Percentiles rank a stretch among this genome's conserved stretches.
Conservation (phyloP, 2,329 filamentous ascomycete genomes). For the Exutisphaerella laricina region DNA sequence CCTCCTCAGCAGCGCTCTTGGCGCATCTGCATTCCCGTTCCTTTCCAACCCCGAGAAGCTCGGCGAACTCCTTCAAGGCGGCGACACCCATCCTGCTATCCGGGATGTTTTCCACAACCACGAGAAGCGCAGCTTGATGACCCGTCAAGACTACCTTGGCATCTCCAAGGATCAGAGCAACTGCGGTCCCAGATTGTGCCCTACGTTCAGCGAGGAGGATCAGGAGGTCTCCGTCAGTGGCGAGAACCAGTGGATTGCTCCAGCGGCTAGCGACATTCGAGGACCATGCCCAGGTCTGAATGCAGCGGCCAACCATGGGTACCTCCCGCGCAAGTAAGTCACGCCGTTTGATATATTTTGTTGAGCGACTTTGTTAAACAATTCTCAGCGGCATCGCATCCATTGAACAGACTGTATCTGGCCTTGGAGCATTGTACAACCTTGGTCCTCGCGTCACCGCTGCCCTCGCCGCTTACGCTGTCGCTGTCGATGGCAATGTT, state of each 20-base stretch:
- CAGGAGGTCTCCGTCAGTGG: constrained; percentile 17
- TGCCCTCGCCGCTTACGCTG: constrained; percentile 31
- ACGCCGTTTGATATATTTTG: too few relatives aligned
- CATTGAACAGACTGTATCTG: constrained; percentile 27
- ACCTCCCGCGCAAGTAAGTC: too few relatives aligned
- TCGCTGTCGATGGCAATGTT: constrained; percentile 29
- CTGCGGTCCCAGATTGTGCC: constrained; percentile 16
- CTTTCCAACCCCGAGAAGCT: background rate
- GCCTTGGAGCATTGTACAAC: constrained; percentile 22
- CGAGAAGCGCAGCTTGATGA: constrained; percentile 7
- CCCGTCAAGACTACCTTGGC: constrained; percentile 16
- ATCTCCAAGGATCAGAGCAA: constrained; percentile 18
- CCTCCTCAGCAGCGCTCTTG: constrained; percentile 16
- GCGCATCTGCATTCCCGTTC: constrained; percentile 18
- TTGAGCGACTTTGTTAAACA: too few relatives aligned
- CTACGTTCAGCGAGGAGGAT: constrained; percentile 18
- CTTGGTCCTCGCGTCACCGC: constrained; percentile 28
- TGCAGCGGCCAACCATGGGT: constrained; percentile 18
- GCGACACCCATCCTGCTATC: constrained; percentile 5
- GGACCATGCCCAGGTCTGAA: constrained; percentile 14
- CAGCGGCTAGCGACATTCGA: constrained; percentile 16
- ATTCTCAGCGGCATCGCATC: constrained; percentile 29
- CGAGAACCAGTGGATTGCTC: constrained; percentile 15
- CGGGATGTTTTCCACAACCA: constrained; percentile 10
- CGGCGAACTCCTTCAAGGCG: background rate